Percentiles rank a stretch among this genome's conserved stretches.
Conservation (phyloP, 2,329 filamentous ascomycete species). For the Alternaria arbusti region DNA sequence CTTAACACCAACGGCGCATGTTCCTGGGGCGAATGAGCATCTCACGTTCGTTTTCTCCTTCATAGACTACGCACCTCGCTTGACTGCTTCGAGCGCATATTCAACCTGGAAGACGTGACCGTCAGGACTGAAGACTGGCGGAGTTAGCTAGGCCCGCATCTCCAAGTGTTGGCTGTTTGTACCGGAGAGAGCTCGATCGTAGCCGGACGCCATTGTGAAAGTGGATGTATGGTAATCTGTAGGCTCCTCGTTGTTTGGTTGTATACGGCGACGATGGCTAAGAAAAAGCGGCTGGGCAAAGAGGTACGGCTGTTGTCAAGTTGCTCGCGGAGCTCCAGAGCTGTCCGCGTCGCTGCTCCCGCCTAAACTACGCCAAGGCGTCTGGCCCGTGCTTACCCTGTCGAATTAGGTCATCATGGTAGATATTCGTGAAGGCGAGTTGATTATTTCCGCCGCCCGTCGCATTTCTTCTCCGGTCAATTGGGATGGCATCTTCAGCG, state of each 20-base stretch:
- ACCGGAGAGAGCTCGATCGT: constrained; percentile 99
- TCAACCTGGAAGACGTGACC: constrained; percentile 99
- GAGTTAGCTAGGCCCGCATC: constrained; percentile 32
- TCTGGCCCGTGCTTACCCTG: constrained; percentile 34
- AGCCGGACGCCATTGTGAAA: constrained; percentile 83
- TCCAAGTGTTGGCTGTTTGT: constrained; percentile 53
- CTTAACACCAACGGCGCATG: constrained; percentile 97
- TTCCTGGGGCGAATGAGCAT: constrained; percentile 65
- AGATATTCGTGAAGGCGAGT: constrained; percentile 23
- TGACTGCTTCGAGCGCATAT: constrained; percentile 98
- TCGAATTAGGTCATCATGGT: constrained; percentile 33
- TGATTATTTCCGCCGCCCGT: constrained; percentile 27
- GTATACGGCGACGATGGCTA: constrained; percentile 4
- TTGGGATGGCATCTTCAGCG: constrained; percentile 43
- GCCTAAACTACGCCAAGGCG: constrained; percentile 43
- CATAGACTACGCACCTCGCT: constrained; percentile 73
- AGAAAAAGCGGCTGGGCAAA: constrained; percentile 12
- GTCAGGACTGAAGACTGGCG: constrained; percentile 93
- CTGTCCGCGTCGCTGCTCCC: constrained; percentile 49
- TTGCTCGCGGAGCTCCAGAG: constrained; percentile 43
- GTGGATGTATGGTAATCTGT: not conserved
- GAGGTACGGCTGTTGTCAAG: constrained; percentile 25
- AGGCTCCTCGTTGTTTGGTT: not conserved
- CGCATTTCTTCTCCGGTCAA: constrained; percentile 21
- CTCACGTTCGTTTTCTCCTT: not conserved